A percentile compares a stretch with the other conserved stretches of the same genome.
Conservation (phyloP, 2,329 filamentous ascomycete genomes). For the Curvularia lunata region DNA sequence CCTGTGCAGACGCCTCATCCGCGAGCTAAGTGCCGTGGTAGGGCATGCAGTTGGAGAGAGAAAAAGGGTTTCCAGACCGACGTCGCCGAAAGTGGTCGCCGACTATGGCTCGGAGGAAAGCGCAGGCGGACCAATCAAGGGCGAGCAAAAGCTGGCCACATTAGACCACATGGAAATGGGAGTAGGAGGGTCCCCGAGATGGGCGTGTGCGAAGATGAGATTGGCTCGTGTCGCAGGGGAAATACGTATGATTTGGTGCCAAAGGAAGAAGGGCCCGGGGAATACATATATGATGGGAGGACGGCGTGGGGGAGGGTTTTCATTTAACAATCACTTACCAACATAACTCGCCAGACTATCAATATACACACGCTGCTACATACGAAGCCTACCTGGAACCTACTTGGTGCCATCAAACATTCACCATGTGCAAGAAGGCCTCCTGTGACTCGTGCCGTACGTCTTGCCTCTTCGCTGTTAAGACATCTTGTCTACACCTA, state of each 20-base stretch:
- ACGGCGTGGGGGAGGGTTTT: background rate
- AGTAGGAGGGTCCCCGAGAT: background rate
- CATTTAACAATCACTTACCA: background rate
- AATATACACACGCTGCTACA: background rate
- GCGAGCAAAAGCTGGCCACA: background rate
- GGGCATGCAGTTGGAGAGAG: background rate
- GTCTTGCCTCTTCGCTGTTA: slow-evolving; percentile 34
- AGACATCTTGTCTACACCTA: too few species aligned
- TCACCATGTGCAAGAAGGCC: slow-evolving; percentile 69
- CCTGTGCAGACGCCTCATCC: too few species aligned
- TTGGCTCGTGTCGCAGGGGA: background rate
- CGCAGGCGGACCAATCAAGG: slow-evolving; percentile 7
- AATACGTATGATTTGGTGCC: background rate
- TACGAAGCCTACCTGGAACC: background rate
- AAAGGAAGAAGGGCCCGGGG: background rate
- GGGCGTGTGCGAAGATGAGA: background rate
- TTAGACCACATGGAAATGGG: background rate
- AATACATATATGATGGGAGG: background rate
- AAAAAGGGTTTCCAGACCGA: slow-evolving; percentile 4
- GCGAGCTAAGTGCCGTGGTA: background rate
- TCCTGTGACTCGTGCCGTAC: slow-evolving; percentile 68
- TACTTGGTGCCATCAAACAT: background rate
- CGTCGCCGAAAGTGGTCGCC: slow-evolving; percentile 28
- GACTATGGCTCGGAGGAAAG: slow-evolving; percentile 24
- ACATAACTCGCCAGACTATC: background rate